These are phyloP conservation scores for Amanita molliuscula DNA, from an alignment of 768 basidiomycete species.

Conservation along the genomic window DNA sequence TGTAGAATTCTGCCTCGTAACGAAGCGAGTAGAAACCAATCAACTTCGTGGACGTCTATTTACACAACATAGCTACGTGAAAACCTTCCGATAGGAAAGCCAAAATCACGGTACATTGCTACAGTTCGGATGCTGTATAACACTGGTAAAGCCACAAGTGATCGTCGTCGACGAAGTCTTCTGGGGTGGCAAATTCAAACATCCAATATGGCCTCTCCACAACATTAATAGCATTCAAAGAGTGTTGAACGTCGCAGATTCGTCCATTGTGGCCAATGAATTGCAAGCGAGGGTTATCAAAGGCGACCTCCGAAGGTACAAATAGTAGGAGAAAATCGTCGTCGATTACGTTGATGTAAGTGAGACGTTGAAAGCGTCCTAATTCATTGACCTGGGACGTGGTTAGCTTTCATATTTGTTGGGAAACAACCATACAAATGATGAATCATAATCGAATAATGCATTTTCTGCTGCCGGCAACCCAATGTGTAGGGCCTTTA, in stretches of 20 bases:
- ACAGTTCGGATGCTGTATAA: not conserved
- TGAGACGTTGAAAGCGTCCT: not conserved
- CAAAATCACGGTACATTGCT: not conserved
- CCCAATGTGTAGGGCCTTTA: not conserved
- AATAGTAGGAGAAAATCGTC: not conserved
- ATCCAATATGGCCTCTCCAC: not conserved
- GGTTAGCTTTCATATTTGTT: not conserved
- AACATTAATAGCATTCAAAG: not conserved
- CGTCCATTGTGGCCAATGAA: not conserved
- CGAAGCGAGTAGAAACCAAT: no score
- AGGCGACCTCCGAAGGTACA: not conserved
- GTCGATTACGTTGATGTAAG: not conserved
- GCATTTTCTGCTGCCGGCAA: not conserved
- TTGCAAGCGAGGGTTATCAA: not conserved
- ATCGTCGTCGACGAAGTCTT: slow-evolving; percentile 1
- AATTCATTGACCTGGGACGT: not conserved
- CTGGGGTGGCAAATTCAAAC: not conserved
- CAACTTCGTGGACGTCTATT: not conserved
- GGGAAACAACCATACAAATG: not conserved
- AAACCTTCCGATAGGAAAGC: no score
- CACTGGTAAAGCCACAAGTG: not conserved
- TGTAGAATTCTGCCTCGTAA: not conserved
- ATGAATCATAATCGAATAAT: not conserved
- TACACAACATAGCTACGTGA: not conserved
- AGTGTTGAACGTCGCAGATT: not conserved